Conservation (phyloP, 331 rosid species). For the Phaseolus coccineus region DNA sequence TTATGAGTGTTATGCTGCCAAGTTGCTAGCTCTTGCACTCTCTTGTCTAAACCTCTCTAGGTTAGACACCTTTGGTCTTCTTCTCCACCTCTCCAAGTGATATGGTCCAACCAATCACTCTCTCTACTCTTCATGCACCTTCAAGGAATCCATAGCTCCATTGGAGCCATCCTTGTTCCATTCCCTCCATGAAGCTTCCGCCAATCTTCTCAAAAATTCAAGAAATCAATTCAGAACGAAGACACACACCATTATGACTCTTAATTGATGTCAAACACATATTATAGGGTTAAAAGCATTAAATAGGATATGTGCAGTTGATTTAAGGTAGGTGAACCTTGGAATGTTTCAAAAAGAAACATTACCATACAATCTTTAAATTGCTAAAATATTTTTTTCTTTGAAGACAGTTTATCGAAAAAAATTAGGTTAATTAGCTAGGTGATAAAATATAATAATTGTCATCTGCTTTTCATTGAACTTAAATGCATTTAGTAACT, state of each 20-base stretch:
- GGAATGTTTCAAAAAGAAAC: constrained; percentile 25
- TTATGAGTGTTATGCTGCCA: too few species aligned
- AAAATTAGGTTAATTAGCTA: constrained; percentile 23
- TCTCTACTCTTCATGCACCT: too few species aligned
- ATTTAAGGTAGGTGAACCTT: constrained; percentile 15
- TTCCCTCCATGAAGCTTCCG: too few species aligned
- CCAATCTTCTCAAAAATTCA: too few species aligned
- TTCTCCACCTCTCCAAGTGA: too few species aligned
- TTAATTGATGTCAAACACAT: constrained; percentile 17
- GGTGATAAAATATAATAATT: constrained; percentile 4
- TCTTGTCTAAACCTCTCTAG: too few species aligned
- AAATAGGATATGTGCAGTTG: constrained; percentile 33
- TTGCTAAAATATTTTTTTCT: neutral
- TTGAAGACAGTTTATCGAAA: constrained; percentile 19
- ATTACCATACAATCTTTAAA: constrained; percentile 33
- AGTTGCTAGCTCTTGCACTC: too few species aligned
- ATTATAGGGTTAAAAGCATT: neutral
- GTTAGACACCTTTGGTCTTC: too few species aligned
- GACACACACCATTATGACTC: neutral
- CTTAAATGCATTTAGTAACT: constrained; percentile 18
- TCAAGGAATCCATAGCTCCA: too few species aligned
- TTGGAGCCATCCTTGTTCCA: too few species aligned
- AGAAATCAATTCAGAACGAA: too few species aligned
- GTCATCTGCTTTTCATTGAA: constrained; percentile 18
- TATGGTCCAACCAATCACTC: too few species aligned